These are phyloP conservation scores for Podosphaera xanthii DNA, from an alignment of 2,329 filamentous ascomycete genomes.

Conservation along the genomic window DNA sequence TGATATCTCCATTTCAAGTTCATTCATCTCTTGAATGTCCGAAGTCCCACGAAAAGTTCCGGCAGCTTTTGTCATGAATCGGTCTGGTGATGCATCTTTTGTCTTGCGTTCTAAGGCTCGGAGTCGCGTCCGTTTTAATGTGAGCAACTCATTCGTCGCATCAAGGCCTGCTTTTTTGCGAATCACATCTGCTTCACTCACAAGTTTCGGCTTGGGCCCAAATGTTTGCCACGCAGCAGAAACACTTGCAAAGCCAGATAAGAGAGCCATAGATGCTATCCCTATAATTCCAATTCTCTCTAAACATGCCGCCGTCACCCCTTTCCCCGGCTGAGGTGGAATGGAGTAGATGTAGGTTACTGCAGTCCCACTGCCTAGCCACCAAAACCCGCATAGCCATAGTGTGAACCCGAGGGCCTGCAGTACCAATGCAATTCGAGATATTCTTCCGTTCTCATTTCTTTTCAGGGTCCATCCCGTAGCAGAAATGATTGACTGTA, in stretches of 20 bases:
- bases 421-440: constrained; percentile 38
- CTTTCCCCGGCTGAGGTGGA: constrained; percentile 18
- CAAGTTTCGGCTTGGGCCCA: constrained; percentile 35
- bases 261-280: constrained; percentile 62
- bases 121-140: constrained; percentile 49
- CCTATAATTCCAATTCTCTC: constrained; percentile 64
- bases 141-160: constrained; percentile 58
- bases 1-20: constrained; percentile 50
- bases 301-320: constrained; percentile 25
- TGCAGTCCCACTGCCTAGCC: constrained; percentile 40
- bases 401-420: constrained; percentile 36
- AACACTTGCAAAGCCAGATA: constrained; percentile 80
- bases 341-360: constrained; percentile 25
- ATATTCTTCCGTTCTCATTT: constrained; percentile 30
- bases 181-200: constrained; percentile 51
- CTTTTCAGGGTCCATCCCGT: constrained; percentile 40
- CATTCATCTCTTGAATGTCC: constrained; percentile 34
- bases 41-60: constrained; percentile 42
- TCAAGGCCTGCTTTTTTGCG: constrained; percentile 61
- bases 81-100: constrained; percentile 21
- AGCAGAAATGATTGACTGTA: constrained; percentile 30
- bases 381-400: constrained; percentile 63
- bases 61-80: constrained; percentile 52
- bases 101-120: constrained; percentile 45
- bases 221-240: constrained; percentile 74